Conservation (phyloP, 352 stramenopile species). For the Thraustochytrium sp. region DNA sequence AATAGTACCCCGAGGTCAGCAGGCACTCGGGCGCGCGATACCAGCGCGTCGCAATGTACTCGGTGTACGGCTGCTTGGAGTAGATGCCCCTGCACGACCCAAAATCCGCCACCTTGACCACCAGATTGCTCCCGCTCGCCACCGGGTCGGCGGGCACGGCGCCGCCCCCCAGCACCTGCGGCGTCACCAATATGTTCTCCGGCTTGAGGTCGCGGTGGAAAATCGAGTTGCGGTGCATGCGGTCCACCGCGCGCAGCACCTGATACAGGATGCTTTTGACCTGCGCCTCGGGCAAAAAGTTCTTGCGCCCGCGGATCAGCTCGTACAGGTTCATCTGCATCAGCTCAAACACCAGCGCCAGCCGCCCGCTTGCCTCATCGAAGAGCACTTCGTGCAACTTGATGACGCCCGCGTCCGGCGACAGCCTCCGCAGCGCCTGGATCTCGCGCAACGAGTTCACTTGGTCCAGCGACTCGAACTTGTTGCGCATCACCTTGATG, state of each 20-base stretch:
- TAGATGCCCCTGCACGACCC: constrained; percentile 88
- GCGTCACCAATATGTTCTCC: constrained; percentile 88
- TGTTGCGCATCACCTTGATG: constrained; percentile 98
- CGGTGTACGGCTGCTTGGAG: constrained; percentile 85
- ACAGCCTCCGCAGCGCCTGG: constrained; percentile 82
- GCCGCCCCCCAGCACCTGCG: constrained; percentile 46
- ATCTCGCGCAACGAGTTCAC: constrained; percentile 93
- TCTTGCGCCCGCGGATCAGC: constrained; percentile 73
- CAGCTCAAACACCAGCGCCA: constrained; percentile 92
- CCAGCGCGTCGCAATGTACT: constrained; percentile 93
- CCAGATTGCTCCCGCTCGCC: constrained; percentile 36
- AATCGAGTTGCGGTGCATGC: constrained; percentile 94
- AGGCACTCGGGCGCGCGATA: constrained; percentile 89
- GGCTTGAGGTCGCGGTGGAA: constrained; percentile 94
- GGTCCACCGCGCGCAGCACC: constrained; percentile 85
- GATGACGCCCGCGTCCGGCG: constrained; percentile 87
- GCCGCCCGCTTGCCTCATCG: constrained; percentile 69
- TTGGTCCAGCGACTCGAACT: constrained; percentile 90
- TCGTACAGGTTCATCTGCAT: constrained; percentile 95
- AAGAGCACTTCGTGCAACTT: constrained; percentile 92
- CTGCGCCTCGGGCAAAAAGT: constrained; percentile 51
- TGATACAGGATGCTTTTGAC: constrained; percentile 78
- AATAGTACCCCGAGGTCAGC: constrained; percentile 89
- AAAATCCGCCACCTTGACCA: constrained; percentile 86
- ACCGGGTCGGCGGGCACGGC: constrained; percentile 53